These are phyloP conservation scores for Linnemannia hyalina DNA, from an alignment of 192 early-diverging fungal species.

Conservation along the genomic window DNA sequence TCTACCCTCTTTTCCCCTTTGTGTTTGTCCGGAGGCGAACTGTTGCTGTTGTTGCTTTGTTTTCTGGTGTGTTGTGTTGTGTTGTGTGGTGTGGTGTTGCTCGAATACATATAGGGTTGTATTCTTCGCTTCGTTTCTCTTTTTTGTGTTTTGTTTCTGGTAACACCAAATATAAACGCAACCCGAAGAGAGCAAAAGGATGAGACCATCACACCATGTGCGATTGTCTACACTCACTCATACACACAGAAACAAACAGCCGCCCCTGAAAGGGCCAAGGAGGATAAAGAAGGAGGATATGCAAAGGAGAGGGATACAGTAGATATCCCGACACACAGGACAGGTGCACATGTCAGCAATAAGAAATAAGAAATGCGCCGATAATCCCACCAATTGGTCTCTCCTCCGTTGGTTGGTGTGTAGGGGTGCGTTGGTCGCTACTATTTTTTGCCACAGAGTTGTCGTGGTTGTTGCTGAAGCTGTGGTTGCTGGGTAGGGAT, in stretches of 20 bases:
- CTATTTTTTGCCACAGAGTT: too few relatives aligned
- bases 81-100: too few relatives aligned
- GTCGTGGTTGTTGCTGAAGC: too few relatives aligned
- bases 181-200: background rate
- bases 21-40: background rate
- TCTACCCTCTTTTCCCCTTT: background rate
- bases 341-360: background rate
- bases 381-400: background rate
- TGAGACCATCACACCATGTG: background rate
- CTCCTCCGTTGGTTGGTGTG: too few relatives aligned
- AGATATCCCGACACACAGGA: background rate
- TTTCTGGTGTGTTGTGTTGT: too few relatives aligned
- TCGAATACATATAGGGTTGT: background rate
- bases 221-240: background rate
- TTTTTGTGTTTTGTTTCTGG: background rate
- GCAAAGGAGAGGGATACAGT: background rate
- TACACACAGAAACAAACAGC: background rate
- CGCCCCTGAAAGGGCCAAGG: background rate
- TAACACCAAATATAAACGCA: constrained; percentile 4
- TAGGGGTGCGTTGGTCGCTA: too few relatives aligned
- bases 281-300: background rate
- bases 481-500: too few relatives aligned
- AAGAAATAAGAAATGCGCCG: background rate
- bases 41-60: background rate
- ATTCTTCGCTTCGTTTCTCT: background rate